A percentile compares a stretch with the other conserved stretches of the same genome.
Conservation (phyloP, 805 yeast species). For the Kodamaea sagamina region DNA sequence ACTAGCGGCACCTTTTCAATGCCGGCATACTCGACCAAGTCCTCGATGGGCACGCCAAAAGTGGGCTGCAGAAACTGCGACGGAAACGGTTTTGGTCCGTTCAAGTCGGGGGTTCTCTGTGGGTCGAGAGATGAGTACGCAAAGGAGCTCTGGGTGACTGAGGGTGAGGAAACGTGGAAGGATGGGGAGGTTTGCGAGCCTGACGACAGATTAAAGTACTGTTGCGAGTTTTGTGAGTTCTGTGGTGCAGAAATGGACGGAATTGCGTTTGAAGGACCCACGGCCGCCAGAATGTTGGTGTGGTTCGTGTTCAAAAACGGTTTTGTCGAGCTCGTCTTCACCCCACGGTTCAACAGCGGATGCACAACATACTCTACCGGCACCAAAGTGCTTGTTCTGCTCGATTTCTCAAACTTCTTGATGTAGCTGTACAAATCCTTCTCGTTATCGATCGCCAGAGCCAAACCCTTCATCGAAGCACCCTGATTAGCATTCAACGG, state of each 20-base stretch:
- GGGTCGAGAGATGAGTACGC: constrained; percentile 36
- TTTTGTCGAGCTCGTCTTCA: constrained; percentile 25
- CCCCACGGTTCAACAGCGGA: constrained; percentile 54
- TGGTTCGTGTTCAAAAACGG: constrained; percentile 33
- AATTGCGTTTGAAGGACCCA: not conserved
- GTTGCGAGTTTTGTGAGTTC: not conserved
- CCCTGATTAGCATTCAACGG: constrained; percentile 62
- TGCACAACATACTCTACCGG: constrained; percentile 76
- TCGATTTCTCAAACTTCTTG: constrained; percentile 44
- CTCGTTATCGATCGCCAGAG: constrained; percentile 79
- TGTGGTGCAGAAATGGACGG: constrained; percentile 1
- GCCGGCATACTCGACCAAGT: constrained; percentile 69
- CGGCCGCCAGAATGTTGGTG: not conserved
- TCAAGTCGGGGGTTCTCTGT: constrained; percentile 33
- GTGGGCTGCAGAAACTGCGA: constrained; percentile 44
- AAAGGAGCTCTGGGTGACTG: not conserved
- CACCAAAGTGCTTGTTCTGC: constrained; percentile 38
- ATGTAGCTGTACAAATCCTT: constrained; percentile 75
- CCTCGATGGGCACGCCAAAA: constrained; percentile 84
- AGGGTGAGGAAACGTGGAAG: constrained; percentile 1
- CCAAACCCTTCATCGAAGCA: constrained; percentile 74
- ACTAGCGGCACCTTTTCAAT: constrained; percentile 90
- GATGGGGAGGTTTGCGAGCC: constrained; percentile 13
- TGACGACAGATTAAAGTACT: not conserved
- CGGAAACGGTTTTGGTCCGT: constrained; percentile 36